Evolutionary conservation across 2,329 filamentous ascomycete genomes (phyloP), one percentile per base, ranked within the genome.

Genomic region (Fusarium sp.): DNA sequence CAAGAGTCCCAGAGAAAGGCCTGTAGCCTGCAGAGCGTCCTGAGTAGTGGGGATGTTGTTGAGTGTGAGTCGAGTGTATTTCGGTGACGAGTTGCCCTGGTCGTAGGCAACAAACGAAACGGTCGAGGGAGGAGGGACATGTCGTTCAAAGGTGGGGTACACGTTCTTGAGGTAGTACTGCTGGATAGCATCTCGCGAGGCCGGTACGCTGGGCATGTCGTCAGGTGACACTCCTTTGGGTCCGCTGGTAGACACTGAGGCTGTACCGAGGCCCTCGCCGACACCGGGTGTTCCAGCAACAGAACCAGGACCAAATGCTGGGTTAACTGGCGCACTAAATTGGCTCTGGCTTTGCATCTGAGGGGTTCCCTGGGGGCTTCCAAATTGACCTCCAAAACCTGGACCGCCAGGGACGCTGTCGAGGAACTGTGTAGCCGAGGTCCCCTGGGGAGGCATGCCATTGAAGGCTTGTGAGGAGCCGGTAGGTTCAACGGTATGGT

Each of bases 81-180:
- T 98, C 38, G 96, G 96, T 19, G 96, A 98, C 9, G 96, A 92
- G 81, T 98, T 99, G 77, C 96, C 96, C 82, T 99, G 96, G 78
- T 99, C 96, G 78, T 92, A 94, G n/a, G 95, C 94, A 42, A 98
- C 93, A 79, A 96, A 98, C 5, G 96, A 95, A 28, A 96, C 89
- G 9, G 93, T 90, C 19, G 95, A 94, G 5, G 96, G 95, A 52
- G 96, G 96, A 16, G 96, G 95, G 5, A 97, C 88, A 80, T 97
- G 95, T 67, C 93, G 93, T 83, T 98, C 96, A 85, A 98, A 97
- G 7, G 96, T 99, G 23, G 96, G 95, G 81, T 98, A 98, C 58
- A 97, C 88, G 81, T 97, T 93, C 75, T 88, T 91, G 76, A 97
- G 89, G 81, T 96, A 99, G 84, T 95, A 93, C 73, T 93, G 91